phyloP scores from a whole-genome alignment of 306 rosid genomes.

The Vigna unguiculata region DNA sequence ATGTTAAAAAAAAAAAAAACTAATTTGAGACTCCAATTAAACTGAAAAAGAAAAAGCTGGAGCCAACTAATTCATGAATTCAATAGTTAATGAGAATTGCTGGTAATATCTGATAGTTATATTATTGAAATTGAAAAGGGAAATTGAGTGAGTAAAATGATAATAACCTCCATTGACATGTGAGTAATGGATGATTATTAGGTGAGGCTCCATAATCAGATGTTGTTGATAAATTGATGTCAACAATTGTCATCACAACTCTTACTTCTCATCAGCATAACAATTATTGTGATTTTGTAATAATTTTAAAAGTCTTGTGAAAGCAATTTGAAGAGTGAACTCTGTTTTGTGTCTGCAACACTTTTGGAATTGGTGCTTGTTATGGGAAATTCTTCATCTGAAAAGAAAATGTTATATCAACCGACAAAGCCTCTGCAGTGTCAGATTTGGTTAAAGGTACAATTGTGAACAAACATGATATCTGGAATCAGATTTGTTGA shows the following conservation, averaged over 20 bases:
- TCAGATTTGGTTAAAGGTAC: neutral
- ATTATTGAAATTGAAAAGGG: neutral
- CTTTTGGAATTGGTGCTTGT: neutral
- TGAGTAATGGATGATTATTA: slow-evolving; percentile 12
- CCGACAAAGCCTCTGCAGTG: neutral
- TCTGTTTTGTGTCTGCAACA: neutral
- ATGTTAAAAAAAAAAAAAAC: no score
- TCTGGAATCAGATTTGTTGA: neutral
- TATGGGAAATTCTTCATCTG: neutral
- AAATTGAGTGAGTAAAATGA: neutral
- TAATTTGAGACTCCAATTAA: no score
- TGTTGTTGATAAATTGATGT: slow-evolving; percentile 39
- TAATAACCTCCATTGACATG: neutral
- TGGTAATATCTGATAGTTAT: no score
- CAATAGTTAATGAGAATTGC: no score
- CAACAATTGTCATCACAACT: slow-evolving; percentile 24
- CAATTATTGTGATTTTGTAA: slow-evolving; percentile 26
- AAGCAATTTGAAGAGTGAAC: slow-evolving; percentile 25
- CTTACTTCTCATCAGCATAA: slow-evolving; percentile 11
- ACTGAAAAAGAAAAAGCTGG: no score
- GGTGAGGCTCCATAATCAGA: slow-evolving; percentile 40
- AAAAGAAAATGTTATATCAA: slow-evolving; percentile 31
- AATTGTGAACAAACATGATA: neutral
- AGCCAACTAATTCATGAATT: no score
- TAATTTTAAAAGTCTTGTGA: slow-evolving; percentile 1